Conservation (phyloP, 1,284 basidiomycete genomes). For the Melampsora americana region DNA sequence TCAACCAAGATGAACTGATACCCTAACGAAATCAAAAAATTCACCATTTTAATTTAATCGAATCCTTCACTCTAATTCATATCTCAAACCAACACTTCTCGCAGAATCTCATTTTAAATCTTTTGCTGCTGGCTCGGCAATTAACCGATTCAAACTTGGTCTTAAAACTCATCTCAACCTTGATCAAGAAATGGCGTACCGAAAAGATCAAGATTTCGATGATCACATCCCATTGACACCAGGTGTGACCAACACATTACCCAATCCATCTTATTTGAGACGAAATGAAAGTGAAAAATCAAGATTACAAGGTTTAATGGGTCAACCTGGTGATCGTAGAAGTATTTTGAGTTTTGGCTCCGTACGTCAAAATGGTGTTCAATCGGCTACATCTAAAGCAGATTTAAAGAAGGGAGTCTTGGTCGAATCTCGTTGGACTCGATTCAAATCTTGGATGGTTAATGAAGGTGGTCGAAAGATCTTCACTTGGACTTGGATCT, state of each 20-base stretch:
- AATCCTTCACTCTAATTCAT: too few species aligned
- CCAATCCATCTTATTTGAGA: constrained; percentile 59
- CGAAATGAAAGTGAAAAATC: constrained; percentile 74
- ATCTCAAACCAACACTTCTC: too few species aligned
- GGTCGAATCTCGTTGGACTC: background rate
- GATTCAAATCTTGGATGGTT: constrained; percentile 75
- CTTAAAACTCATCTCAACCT: too few species aligned
- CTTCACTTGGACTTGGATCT: constrained; percentile 16
- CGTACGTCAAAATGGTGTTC: constrained; percentile 54
- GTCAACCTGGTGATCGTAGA: background rate
- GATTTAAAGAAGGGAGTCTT: constrained; percentile 24
- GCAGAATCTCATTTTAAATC: too few species aligned
- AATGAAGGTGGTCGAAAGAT: constrained; percentile 63
- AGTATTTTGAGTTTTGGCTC: constrained; percentile 10
- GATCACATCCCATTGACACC: background rate
- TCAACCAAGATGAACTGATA: too few species aligned
- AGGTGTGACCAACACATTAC: background rate
- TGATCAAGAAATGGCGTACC: background rate
- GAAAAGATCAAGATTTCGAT: background rate
- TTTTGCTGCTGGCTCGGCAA: too few species aligned
- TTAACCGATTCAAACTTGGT: too few species aligned
- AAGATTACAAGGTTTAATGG: constrained; percentile 72
- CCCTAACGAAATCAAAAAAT: too few species aligned
- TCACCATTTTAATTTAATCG: too few species aligned
- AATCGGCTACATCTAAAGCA: constrained; percentile 25